Evolutionary conservation across 2,329 filamentous ascomycete genomes (phyloP).

Genomic region (Microthyrium microscopicum): DNA sequence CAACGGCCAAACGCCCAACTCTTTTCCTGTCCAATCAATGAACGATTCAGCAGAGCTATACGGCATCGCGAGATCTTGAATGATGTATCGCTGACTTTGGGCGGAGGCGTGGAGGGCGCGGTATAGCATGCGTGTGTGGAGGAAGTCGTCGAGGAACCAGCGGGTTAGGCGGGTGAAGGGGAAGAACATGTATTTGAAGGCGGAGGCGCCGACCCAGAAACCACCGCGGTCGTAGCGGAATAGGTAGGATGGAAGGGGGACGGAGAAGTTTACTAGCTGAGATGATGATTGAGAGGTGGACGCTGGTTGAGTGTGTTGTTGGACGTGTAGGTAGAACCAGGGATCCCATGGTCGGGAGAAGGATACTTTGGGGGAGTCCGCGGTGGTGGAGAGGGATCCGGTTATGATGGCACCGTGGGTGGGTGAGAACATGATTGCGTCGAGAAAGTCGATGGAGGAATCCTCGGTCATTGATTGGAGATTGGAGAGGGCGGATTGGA

Average conservation of each 20-base stretch:
- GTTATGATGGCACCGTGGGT: constrained; percentile 27
- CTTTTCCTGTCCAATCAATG: constrained; percentile 7
- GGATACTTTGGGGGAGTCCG: constrained; percentile 14
- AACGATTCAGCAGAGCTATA: constrained; percentile 12
- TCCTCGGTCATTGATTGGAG: constrained; percentile 17
- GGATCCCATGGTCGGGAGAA: constrained; percentile 30
- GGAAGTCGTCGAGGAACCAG: constrained; percentile 42
- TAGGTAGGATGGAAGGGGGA: constrained; percentile 49
- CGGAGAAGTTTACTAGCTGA: constrained; percentile 31
- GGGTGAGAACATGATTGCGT: constrained; percentile 32
- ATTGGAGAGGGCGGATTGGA: constrained; percentile 13
- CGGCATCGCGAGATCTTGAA: constrained; percentile 40
- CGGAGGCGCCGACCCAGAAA: constrained; percentile 49
- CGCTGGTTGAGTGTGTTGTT: constrained; percentile 15
- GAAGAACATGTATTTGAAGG: constrained; percentile 46
- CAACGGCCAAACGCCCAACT: constrained; percentile 21
- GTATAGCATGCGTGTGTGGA: constrained; percentile 50
- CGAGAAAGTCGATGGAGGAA: constrained; percentile 28
- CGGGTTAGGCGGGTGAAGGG: constrained; percentile 50
- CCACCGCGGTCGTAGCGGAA: constrained; percentile 58
- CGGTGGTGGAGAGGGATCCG: constrained; percentile 24
- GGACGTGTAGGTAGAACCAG: constrained; percentile 34
- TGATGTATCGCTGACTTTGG: constrained; percentile 41
- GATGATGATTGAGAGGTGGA: constrained; percentile 11
- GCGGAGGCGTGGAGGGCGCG: constrained; percentile 46